Base-by-base conservation (phyloP, 2,329 filamentous ascomycete species). In the Cytospora piceicola region DNA sequence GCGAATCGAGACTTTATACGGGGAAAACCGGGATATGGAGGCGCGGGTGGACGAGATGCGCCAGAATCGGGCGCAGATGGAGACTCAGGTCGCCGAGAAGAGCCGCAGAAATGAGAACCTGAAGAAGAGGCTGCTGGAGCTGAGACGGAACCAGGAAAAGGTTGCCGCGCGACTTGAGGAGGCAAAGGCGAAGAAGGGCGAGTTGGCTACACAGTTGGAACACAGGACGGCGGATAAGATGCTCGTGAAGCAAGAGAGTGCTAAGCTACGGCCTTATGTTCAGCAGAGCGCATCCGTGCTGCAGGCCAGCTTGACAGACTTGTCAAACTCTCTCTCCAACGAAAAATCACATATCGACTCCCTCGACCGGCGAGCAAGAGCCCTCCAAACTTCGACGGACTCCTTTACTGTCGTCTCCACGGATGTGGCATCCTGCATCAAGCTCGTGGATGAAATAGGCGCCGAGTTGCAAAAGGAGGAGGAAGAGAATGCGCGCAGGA, bases 181-280 rank as follows among this genome's bases (percentile, higher is more conserved):
- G 65, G 90, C 91, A 52, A 94, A 94, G 77, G 85, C 86, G 53
- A 92, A 92, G 75, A 96, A 96, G 77, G 83, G 83, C 61, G 87
- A 91, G 70, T 83, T 96, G 67, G 93, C 93, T 63, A 83, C 85
- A 9, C 78, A 86, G 49, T 80, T 95, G 32, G 89, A 94, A 77
- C 87, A 91, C 69, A 91, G 88, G 75, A 90, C 88, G 15, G 87
- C 89, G 8, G 81, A 86, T 65, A 89, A 88, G 71, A 74, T 96
- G 70, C 85, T 87, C 59, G 83, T 92, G 55, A 88, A 91, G 74
- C 91, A 95, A 74, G 95, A 98, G 77, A 93, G 91, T 71, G 87
- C 90, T 64, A 98, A 97, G 78, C 80, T 99, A 67, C 87, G 92
- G 63, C 95, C 95, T 15, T 99, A 99, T 76, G 93, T 95, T 52